Base-by-base conservation (phyloP, 2,329 filamentous ascomycete species). In the Delphinella strobiligena region DNA sequence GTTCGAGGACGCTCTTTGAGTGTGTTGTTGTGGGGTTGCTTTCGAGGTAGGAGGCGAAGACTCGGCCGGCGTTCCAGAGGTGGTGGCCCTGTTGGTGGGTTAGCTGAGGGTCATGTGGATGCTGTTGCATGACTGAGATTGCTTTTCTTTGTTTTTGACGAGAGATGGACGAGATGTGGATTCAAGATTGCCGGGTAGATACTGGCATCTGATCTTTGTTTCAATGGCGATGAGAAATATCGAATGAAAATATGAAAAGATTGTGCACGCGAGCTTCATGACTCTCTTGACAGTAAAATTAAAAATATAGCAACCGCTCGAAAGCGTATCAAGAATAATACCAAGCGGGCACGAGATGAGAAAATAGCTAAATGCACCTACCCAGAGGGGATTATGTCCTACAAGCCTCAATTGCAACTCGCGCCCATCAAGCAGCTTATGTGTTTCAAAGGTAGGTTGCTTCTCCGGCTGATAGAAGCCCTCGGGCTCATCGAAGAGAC, bases 61-160 rank as follows among this genome's bases (percentile, higher is more conserved):
- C 76, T 46, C 83, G 80, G 44, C 81, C 80, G 45, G 85, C 88
- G 60, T 95, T 93, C 89, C 89, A 96, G 19, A 95, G 72, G 48
- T 83, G 73, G 61, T 95, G 85, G 12, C 85, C 88, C 75, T 75
- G 42, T 14, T 12, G 27, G 18, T 7, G 22, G 7, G 22, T 27
- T 27, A 27, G n/a, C n/a, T n/a, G n/a, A n/a, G n/a, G n/a, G n/a
- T n/a, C n/a, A n/a, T n/a, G n/a, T n/a, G n/a, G n/a, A n/a, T 17
- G 22, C 18, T 5, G 34, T 29, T 34, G 30, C 30, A 36, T 41
- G 27, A 36, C 17, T n/a, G n/a, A n/a, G n/a, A n/a, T n/a, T n/a
- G n/a, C n/a, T n/a, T n/a, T n/a, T n/a, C n/a, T n/a, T n/a, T n/a
- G n/a, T n/a, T n/a, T n/a, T n/a, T n/a, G n/a, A n/a, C n/a, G n/a